phyloP scores from a whole-genome alignment of 768 basidiomycete genomes.

The Tephrocybe sp. region DNA sequence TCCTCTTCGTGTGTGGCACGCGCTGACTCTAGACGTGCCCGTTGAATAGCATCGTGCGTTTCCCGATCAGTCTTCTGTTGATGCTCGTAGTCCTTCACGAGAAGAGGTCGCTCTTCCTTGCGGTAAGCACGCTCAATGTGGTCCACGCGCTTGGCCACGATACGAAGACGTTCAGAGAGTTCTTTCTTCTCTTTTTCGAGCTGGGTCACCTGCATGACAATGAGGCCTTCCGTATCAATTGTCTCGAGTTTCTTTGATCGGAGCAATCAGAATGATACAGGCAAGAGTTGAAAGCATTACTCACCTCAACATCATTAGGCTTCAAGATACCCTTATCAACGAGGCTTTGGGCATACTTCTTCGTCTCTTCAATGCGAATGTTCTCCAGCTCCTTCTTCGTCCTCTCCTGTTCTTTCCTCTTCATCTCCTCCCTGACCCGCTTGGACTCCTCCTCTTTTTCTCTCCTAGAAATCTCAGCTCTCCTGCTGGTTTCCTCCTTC shows the following conservation, averaged over 20 bases:
- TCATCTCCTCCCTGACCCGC: constrained; percentile 61
- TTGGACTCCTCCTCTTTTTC: constrained; percentile 72
- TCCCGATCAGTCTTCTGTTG: constrained; percentile 80
- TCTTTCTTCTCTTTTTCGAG: constrained; percentile 97
- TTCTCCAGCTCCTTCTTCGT: constrained; percentile 73
- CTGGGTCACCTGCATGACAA: constrained; percentile 90
- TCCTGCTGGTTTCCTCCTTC: constrained; percentile 81
- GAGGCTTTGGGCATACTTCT: constrained; percentile 82
- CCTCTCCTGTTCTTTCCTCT: constrained; percentile 65
- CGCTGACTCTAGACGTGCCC: constrained; percentile 54
- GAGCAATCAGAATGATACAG: constrained; percentile 4
- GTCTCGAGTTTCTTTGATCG: constrained; percentile 70
- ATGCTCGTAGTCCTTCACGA: constrained; percentile 80
- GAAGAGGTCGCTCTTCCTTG: constrained; percentile 86
- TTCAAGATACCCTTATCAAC: constrained; percentile 77
- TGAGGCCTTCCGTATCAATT: constrained; percentile 82
- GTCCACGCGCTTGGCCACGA: constrained; percentile 87
- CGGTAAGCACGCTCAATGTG: constrained; percentile 94
- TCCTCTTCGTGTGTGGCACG: constrained; percentile 61
- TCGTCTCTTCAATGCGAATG: constrained; percentile 79
- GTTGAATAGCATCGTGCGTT: constrained; percentile 64
- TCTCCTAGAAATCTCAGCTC: constrained; percentile 64
- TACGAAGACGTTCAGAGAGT: constrained; percentile 75
- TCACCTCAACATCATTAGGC: constrained; percentile 62
- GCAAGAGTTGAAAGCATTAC: constrained; percentile 25